phyloP scores from a whole-genome alignment of 176 grass and related monocot species.

The Cenchrus americanus region DNA sequence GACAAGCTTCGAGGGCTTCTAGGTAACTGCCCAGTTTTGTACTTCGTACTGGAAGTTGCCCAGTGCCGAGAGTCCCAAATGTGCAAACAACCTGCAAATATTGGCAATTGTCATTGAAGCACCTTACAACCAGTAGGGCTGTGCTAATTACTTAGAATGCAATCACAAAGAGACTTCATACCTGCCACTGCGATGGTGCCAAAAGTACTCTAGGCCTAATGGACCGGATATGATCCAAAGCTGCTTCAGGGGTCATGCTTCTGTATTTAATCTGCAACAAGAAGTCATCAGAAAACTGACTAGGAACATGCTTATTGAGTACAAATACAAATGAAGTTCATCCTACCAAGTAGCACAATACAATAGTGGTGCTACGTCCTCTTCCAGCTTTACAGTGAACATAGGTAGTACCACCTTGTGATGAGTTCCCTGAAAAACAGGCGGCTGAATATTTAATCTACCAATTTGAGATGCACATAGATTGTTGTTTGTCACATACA shows the following conservation, averaged over 20 bases:
- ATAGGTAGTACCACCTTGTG: slow-evolving; percentile 66
- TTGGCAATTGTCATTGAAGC: background rate
- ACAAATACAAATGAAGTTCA: slow-evolving; percentile 9
- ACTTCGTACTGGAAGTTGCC: slow-evolving; percentile 45
- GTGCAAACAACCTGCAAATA: slow-evolving; percentile 73
- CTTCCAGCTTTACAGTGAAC: slow-evolving; percentile 99
- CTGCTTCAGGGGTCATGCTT: slow-evolving; percentile 77
- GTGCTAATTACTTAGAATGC: background rate
- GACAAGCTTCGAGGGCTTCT: slow-evolving; percentile 32
- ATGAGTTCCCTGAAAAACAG: slow-evolving; percentile 69
- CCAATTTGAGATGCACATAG: background rate
- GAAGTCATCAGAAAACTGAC: slow-evolving; percentile 23
- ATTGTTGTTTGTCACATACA: background rate
- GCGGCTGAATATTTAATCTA: background rate
- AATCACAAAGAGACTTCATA: slow-evolving; percentile 38
- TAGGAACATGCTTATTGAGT: background rate
- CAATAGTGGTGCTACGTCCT: slow-evolving; percentile 94
- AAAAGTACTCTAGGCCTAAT: slow-evolving; percentile 90
- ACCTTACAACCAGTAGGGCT: slow-evolving; percentile 1
- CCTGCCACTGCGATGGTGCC: slow-evolving; percentile 86
- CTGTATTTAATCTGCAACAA: slow-evolving; percentile 77
- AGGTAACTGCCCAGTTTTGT: slow-evolving; percentile 19
- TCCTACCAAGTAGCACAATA: slow-evolving; percentile 96
- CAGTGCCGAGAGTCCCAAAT: slow-evolving; percentile 53
- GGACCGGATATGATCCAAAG: slow-evolving; percentile 83